A percentile compares a stretch with the other conserved stretches of the same genome.
These are phyloP conservation scores for Pichia sp. DNA, from an alignment of 1,139 yeast species.

Conservation along the genomic window DNA sequence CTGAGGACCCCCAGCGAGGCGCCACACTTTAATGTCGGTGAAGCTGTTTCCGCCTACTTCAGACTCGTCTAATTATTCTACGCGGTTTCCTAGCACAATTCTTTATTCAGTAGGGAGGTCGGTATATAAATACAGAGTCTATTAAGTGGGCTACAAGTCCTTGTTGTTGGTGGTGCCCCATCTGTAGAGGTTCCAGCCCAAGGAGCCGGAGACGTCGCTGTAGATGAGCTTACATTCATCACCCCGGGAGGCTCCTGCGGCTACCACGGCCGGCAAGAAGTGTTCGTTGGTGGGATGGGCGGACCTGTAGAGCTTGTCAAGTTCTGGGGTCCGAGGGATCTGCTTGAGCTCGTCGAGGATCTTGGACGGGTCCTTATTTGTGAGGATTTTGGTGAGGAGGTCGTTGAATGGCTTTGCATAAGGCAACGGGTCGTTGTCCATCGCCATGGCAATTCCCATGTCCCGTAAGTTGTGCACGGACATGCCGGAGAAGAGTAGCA, in stretches of 20 bases:
- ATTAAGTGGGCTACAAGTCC: background rate
- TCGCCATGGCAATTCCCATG: conserved; percentile 31
- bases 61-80: too few relatives aligned
- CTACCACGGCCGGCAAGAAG: conserved; percentile 64
- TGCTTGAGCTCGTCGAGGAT: conserved; percentile 34
- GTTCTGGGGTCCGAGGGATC: conserved; percentile 32
- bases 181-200: conserved; percentile 69
- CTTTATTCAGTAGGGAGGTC: background rate
- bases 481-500: conserved; percentile 68
- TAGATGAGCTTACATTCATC: conserved; percentile 45
- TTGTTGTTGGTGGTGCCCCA: conserved; percentile 27
- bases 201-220: conserved; percentile 39
- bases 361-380: conserved; percentile 16
- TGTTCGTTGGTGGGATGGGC: conserved; percentile 80
- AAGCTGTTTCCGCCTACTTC: background rate
- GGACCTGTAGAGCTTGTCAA: conserved; percentile 37
- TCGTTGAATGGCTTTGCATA: conserved; percentile 50
- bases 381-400: conserved; percentile 38
- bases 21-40: background rate
- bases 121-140: background rate
- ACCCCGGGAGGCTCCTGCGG: conserved; percentile 51
- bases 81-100: too few relatives aligned
- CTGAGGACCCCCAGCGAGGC: too few relatives aligned
- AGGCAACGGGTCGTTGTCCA: conserved; percentile 36
- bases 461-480: conserved; percentile 72